phyloP scores from a whole-genome alignment of 73 alveolate genomes.

The Blepharisma japonicum region DNA sequence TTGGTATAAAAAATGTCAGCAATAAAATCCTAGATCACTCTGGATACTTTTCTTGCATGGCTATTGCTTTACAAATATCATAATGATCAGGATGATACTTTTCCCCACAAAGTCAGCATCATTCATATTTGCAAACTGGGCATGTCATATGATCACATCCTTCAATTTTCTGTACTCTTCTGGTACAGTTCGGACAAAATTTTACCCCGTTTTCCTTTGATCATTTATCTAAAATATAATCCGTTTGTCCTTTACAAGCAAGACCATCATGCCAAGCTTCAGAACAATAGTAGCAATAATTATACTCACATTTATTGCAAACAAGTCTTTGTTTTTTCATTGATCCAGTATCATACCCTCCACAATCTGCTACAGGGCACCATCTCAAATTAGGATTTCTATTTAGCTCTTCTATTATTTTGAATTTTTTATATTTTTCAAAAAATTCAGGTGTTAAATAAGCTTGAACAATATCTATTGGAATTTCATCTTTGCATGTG shows the following conservation, averaged over 20 bases:
- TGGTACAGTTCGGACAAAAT: constrained; percentile 10
- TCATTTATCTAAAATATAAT: neutral
- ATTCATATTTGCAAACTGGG: neutral
- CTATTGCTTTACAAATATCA: too few relatives aligned
- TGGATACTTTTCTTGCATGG: too few relatives aligned
- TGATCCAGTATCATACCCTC: neutral
- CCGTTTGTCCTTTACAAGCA: neutral
- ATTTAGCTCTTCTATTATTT: neutral
- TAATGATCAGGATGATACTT: too few relatives aligned
- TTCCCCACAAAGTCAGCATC: constrained; percentile 25
- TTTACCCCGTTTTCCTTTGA: neutral
- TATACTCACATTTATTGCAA: constrained; percentile 3
- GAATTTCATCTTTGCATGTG: neutral
- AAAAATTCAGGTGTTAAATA: neutral
- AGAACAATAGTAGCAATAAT: neutral
- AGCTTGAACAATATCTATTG: neutral
- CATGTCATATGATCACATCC: constrained; percentile 20
- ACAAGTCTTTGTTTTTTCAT: neutral
- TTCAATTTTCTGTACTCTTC: neutral
- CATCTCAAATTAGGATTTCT: neutral
- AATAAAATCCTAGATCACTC: too few relatives aligned
- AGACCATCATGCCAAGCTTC: constrained; percentile 8
- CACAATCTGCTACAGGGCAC: constrained; percentile 14
- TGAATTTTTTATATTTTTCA: neutral
- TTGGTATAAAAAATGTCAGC: neutral